Percentiles rank a stretch among this genome's conserved stretches.
phyloP scores from a whole-genome alignment of 2,329 filamentous ascomycete species.

The Venturia pyrina region DNA sequence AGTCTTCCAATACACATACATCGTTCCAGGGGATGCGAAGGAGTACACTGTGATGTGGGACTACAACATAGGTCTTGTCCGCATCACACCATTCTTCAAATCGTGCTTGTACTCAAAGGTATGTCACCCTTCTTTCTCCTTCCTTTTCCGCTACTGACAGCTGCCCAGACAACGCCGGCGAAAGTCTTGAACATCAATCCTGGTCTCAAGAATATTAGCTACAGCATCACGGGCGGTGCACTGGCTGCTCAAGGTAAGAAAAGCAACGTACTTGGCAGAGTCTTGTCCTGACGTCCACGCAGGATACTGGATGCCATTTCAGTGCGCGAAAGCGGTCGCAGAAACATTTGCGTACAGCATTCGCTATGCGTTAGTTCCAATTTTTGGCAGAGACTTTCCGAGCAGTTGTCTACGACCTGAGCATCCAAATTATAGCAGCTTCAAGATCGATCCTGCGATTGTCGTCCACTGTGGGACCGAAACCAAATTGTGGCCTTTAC shows the following conservation, averaged over 20 bases:
- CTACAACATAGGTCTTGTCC: constrained; percentile 86
- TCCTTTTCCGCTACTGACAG: constrained; percentile 1
- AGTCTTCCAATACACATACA: constrained; percentile 83
- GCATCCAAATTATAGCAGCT: constrained; percentile 49
- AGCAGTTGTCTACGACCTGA: constrained; percentile 55
- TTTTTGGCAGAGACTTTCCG: constrained; percentile 81
- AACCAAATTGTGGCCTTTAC: constrained; percentile 25
- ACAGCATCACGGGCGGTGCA: constrained; percentile 89
- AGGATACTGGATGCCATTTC: constrained; percentile 97
- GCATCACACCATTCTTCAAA: constrained; percentile 93
- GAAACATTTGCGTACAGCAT: constrained; percentile 83
- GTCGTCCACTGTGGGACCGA: constrained; percentile 28
- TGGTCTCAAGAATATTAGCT: constrained; percentile 77
- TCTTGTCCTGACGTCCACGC: constrained; percentile 14
- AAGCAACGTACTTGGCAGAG: constrained; percentile 1
- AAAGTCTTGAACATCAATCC: constrained; percentile 63
- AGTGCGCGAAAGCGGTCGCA: constrained; percentile 76
- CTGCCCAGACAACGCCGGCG: constrained; percentile 67
- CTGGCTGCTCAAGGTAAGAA: constrained; percentile 77
- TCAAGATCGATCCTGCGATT: constrained; percentile 30
- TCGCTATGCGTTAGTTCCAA: constrained; percentile 72
- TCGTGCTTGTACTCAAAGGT: constrained; percentile 82
- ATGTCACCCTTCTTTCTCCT: constrained; percentile 18
- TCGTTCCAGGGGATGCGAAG: constrained; percentile 53
- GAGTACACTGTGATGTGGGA: constrained; percentile 88